Conservation (phyloP, 257 asterid species). For the Linderniella brevidens region DNA sequence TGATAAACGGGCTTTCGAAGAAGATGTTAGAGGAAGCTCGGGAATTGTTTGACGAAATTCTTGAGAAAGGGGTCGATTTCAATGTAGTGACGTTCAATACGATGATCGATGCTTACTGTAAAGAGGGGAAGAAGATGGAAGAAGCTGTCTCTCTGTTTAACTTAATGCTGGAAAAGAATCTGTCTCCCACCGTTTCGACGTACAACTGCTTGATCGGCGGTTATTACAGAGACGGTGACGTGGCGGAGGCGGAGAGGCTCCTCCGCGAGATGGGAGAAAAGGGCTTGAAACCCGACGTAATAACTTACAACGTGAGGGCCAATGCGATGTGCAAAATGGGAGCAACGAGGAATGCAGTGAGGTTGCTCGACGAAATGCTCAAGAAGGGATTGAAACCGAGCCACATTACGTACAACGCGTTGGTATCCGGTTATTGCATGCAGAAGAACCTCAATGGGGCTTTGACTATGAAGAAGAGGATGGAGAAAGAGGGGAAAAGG, state of each 20-base stretch:
- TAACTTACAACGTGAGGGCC: constrained; percentile 58
- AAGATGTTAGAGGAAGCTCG: constrained; percentile 44
- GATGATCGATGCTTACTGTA: constrained; percentile 56
- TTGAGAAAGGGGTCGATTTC: constrained; percentile 26
- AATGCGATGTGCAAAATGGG: constrained; percentile 49
- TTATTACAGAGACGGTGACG: constrained; percentile 29
- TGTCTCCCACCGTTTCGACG: constrained; percentile 53
- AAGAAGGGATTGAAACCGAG: constrained; percentile 40
- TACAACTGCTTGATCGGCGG: constrained; percentile 74
- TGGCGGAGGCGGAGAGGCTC: constrained; percentile 30
- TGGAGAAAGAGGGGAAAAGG: constrained; percentile 71
- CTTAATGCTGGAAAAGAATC: constrained; percentile 35
- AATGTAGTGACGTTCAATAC: constrained; percentile 47
- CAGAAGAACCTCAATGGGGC: constrained; percentile 54
- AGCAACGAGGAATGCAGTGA: constrained; percentile 47
- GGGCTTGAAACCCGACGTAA: constrained; percentile 46
- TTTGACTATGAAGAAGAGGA: constrained; percentile 46
- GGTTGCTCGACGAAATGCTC: constrained; percentile 59
- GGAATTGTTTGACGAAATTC: constrained; percentile 36
- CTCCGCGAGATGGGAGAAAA: constrained; percentile 48
- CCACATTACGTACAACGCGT: constrained; percentile 53
- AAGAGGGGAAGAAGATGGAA: constrained; percentile 35
- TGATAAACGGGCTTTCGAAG: constrained; percentile 52
- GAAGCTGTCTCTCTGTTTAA: constrained; percentile 35
- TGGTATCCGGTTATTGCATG: constrained; percentile 55